phyloP scores from a whole-genome alignment of 139 green algal species.

The Coelastrella sp. region DNA sequence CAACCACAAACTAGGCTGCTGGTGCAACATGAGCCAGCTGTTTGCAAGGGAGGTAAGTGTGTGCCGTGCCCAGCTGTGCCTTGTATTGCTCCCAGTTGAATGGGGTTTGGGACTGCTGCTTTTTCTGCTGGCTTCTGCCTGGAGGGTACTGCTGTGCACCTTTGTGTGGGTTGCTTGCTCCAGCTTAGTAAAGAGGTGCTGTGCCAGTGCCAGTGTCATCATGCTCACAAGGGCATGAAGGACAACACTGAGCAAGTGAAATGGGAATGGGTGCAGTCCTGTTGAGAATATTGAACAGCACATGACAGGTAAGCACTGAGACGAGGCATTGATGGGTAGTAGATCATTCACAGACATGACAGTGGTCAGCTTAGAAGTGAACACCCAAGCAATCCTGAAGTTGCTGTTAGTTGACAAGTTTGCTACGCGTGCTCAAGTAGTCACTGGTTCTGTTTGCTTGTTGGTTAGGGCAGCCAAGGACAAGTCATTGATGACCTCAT shows the following conservation, averaged over 20 bases:
- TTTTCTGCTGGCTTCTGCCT: background rate
- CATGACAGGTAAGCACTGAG: no score
- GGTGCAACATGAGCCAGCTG: conserved; percentile 20
- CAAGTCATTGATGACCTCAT: no score
- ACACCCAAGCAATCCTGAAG: no score
- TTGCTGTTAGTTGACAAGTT: no score
- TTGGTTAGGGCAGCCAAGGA: no score
- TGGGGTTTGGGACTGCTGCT: background rate
- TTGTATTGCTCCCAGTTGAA: background rate
- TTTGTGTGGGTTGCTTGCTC: background rate
- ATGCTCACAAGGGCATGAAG: conserved; percentile 67
- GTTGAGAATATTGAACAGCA: background rate
- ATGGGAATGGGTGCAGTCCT: conserved; percentile 66
- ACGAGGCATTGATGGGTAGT: no score
- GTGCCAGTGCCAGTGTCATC: conserved; percentile 59
- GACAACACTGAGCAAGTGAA: conserved; percentile 68
- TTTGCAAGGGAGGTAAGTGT: background rate
- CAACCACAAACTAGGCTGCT: conserved; percentile 26
- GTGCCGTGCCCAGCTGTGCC: background rate
- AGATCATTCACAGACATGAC: no score
- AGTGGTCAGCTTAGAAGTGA: no score
- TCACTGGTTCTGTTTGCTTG: no score
- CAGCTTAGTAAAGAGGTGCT: conserved; percentile 41
- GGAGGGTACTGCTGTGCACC: conserved; percentile 3
- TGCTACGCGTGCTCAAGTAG: no score